A percentile compares a stretch with the other conserved stretches of the same genome.
Conservation (phyloP, 2,329 filamentous ascomycete species). For the Colletotrichum gloeosporioides region DNA sequence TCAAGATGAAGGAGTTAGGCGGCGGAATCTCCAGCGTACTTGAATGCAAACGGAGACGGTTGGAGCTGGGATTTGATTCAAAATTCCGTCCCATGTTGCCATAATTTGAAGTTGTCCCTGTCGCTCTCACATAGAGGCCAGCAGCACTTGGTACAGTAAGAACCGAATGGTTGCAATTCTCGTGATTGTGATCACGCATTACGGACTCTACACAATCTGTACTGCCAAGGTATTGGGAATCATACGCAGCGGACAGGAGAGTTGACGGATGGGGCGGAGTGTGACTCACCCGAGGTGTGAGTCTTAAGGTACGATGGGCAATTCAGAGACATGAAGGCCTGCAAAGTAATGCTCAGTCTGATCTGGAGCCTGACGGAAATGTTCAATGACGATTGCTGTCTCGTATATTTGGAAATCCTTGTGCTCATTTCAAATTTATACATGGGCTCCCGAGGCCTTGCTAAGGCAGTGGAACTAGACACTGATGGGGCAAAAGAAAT, state of each 20-base stretch:
- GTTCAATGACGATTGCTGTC: neutral
- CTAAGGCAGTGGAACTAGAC: neutral
- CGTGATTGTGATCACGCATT: neutral
- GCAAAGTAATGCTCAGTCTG: neutral
- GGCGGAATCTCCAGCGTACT: neutral
- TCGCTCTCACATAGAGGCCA: neutral
- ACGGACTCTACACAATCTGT: neutral
- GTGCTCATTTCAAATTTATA: neutral
- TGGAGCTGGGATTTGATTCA: neutral
- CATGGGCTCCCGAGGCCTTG: neutral
- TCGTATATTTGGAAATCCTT: neutral
- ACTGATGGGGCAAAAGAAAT: neutral
- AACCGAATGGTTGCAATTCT: neutral
- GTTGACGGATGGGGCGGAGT: rapidly evolving
- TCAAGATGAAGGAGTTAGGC: neutral
- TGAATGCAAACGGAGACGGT: neutral
- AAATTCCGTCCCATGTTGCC: neutral
- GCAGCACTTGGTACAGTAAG: neutral
- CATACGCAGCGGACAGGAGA: neutral
- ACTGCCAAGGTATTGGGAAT: neutral
- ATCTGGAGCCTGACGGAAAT: neutral
- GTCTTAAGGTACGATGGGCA: neutral
- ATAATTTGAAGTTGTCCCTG: neutral
- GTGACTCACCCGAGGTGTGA: neutral
- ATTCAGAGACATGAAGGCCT: neutral